Percentiles rank a stretch among this genome's conserved stretches.
phyloP scores from a whole-genome alignment of 805 yeast species.

The Candida parachauliodes region DNA sequence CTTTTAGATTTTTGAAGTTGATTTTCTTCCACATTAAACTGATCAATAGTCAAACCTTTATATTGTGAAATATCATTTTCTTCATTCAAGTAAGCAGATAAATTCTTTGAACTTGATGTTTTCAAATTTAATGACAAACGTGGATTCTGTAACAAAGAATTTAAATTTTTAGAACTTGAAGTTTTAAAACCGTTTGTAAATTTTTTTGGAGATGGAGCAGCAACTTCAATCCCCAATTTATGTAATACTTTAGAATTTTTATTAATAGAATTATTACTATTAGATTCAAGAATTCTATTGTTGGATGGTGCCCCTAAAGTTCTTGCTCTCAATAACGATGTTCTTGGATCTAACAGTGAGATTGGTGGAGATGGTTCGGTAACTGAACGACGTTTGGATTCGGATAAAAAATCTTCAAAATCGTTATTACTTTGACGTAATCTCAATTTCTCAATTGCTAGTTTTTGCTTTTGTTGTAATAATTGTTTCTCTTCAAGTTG shows the following conservation, averaged over 20 bases:
- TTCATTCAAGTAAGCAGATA: constrained; percentile 18
- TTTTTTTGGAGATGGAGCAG: constrained; percentile 11
- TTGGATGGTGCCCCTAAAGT: constrained; percentile 25
- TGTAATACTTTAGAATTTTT: constrained; percentile 32
- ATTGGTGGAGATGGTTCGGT: constrained; percentile 21
- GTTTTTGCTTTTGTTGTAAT: constrained; percentile 25
- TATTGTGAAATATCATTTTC: constrained; percentile 7
- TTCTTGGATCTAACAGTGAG: constrained; percentile 37
- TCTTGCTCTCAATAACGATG: constrained; percentile 34
- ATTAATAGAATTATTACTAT: constrained; percentile 12
- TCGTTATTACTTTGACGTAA: constrained; percentile 17
- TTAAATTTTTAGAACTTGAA: constrained; percentile 33
- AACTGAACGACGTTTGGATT: constrained; percentile 16
- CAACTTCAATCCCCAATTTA: constrained; percentile 33
- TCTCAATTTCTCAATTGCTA: constrained; percentile 23
- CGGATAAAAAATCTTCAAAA: constrained; percentile 10
- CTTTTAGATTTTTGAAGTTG: no score
- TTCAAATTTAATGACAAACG: constrained; percentile 15
- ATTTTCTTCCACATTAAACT: constrained; percentile 16
- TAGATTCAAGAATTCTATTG: neutral
- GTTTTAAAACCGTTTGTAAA: constrained; percentile 26
- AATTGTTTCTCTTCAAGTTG: constrained; percentile 11
- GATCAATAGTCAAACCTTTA: constrained; percentile 14
- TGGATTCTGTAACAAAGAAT: constrained; percentile 14
- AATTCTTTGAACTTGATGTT: constrained; percentile 37